These are phyloP conservation scores for Termitomyces eurrhizus DNA, from an alignment of 768 basidiomycete species.

Conservation along the genomic window DNA sequence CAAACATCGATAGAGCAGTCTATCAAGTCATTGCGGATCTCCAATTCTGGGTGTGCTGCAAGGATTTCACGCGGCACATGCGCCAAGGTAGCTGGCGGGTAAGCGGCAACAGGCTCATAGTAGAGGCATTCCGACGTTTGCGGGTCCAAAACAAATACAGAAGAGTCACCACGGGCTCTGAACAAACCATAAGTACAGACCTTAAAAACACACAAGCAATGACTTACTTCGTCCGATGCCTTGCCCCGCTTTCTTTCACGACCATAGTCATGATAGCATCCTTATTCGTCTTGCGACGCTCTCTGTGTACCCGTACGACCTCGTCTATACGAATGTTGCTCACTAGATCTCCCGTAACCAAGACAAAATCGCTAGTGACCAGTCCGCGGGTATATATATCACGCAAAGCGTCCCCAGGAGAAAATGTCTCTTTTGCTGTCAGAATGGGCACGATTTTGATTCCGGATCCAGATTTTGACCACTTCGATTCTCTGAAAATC, in stretches of 20 bases:
- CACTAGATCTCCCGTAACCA: slow-evolving; percentile 89
- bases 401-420: slow-evolving; percentile 89
- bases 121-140: slow-evolving; percentile 79
- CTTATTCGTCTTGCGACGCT: slow-evolving; percentile 79
- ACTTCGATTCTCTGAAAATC: slow-evolving; percentile 61
- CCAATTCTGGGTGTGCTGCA: slow-evolving; percentile 69
- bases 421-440: slow-evolving; percentile 82
- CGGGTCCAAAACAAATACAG: slow-evolving; percentile 75
- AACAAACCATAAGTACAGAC: background rate
- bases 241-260: slow-evolving; percentile 71
- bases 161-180: slow-evolving; percentile 70
- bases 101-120: slow-evolving; percentile 73
- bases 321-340: slow-evolving; percentile 91
- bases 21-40: slow-evolving; percentile 84
- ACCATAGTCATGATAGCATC: slow-evolving; percentile 98
- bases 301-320: slow-evolving; percentile 85
- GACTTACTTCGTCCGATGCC: slow-evolving; percentile 70
- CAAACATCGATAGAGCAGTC: slow-evolving; percentile 92
- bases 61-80: slow-evolving; percentile 79
- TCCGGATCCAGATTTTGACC: slow-evolving; percentile 75
- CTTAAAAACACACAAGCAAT: background rate
- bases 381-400: slow-evolving; percentile 91
- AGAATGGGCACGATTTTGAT: slow-evolving; percentile 84
- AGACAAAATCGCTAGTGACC: slow-evolving; percentile 86
- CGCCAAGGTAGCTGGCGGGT: slow-evolving; percentile 58